Conservation (phyloP, 2,329 filamentous ascomycete species). For the Lasiodiplodia citricola region DNA sequence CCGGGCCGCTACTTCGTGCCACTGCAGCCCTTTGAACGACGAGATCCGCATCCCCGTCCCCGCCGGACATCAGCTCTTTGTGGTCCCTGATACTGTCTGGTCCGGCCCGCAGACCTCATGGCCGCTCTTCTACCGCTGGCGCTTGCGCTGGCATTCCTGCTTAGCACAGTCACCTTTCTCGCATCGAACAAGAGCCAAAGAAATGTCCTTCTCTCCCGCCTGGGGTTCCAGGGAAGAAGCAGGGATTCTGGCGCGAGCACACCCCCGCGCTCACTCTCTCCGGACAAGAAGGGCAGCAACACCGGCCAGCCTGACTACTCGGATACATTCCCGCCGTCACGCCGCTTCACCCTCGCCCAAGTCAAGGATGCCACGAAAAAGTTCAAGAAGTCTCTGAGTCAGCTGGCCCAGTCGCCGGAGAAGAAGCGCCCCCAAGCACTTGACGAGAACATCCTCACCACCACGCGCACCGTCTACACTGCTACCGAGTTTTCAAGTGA, state of each 20-base stretch:
- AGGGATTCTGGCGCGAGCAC: slow-evolving; percentile 56
- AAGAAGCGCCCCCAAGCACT: slow-evolving; percentile 31
- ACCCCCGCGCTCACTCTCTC: slow-evolving; percentile 60
- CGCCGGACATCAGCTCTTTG: background rate
- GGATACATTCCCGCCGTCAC: slow-evolving; percentile 59
- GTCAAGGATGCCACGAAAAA: slow-evolving; percentile 35
- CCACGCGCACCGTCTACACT: slow-evolving; percentile 53
- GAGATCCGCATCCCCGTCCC: background rate
- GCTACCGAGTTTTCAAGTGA: slow-evolving; percentile 72
- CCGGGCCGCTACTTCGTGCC: slow-evolving; percentile 7
- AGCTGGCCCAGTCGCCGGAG: slow-evolving; percentile 32
- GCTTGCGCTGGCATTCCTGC: slow-evolving; percentile 40
- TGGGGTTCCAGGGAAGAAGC: slow-evolving; percentile 45
- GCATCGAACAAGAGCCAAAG: slow-evolving; percentile 43
- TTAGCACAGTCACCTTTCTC: slow-evolving; percentile 37
- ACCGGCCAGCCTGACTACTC: slow-evolving; percentile 46
- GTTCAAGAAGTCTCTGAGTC: slow-evolving; percentile 35
- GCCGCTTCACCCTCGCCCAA: slow-evolving; percentile 52
- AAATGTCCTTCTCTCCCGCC: slow-evolving; percentile 46
- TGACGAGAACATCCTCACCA: slow-evolving; percentile 36
- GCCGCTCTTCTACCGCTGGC: slow-evolving; percentile 32
- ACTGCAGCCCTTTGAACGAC: slow-evolving; percentile 1
- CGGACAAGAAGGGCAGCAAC: slow-evolving; percentile 48
- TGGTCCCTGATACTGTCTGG: background rate
- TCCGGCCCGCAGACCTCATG: slow-evolving; percentile 28